Percentiles rank a stretch among this genome's conserved stretches.
These are phyloP conservation scores for Podospora appendiculata DNA, from an alignment of 495 filamentous ascomycete genomes.

Conservation along the genomic window DNA sequence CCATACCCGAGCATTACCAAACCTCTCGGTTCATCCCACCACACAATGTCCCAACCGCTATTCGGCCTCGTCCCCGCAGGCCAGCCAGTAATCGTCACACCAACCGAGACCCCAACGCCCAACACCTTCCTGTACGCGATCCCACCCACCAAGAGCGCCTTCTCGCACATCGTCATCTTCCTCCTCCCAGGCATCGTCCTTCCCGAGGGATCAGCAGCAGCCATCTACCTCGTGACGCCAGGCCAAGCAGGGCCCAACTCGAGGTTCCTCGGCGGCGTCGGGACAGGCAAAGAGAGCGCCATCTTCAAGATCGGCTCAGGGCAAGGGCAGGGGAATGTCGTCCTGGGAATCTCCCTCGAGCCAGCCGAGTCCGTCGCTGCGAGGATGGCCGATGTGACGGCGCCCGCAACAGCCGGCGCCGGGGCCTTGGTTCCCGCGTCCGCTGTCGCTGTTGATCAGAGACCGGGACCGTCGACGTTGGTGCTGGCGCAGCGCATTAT, in stretches of 20 bases:
- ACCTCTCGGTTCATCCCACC: too few relatives aligned
- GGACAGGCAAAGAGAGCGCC: conserved; percentile 78
- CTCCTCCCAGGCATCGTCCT: conserved; percentile 72
- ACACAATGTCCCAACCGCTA: conserved; percentile 18
- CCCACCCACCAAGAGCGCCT: conserved; percentile 31
- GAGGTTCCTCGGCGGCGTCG: conserved; percentile 79
- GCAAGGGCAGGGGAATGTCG: conserved; percentile 27
- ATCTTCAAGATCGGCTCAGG: conserved; percentile 60
- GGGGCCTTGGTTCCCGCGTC: neutral
- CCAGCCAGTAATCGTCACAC: conserved; percentile 34
- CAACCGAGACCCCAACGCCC: conserved; percentile 29
- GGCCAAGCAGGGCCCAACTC: conserved; percentile 42
- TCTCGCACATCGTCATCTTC: conserved; percentile 83
- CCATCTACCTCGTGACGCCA: conserved; percentile 66
- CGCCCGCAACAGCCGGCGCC: conserved; percentile 13
- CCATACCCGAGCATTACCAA: too few relatives aligned
- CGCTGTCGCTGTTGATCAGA: neutral
- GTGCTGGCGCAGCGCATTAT: conserved; percentile 88
- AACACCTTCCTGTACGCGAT: conserved; percentile 39
- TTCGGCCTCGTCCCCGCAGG: conserved; percentile 47
- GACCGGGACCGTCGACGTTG: conserved; percentile 49
- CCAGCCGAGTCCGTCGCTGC: conserved; percentile 59
- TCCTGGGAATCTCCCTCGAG: conserved; percentile 81
- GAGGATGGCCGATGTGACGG: conserved; percentile 50
- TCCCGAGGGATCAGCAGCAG: conserved; percentile 70